Evolutionary conservation across 345 rosid species (phyloP).

Genomic region (Isatis tinctoria): DNA sequence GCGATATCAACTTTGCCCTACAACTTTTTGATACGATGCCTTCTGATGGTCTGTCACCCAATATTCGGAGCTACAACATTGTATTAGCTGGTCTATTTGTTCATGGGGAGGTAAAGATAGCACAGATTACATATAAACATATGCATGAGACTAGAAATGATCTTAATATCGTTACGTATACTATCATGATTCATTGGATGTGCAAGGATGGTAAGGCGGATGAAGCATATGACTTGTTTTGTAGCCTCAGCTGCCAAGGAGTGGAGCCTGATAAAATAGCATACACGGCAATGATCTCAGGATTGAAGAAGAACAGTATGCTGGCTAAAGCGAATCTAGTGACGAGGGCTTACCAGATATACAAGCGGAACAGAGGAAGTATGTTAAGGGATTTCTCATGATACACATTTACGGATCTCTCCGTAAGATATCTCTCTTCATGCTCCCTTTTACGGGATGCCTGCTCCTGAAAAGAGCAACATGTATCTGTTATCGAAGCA

Average conservation of each 20-base stretch:
- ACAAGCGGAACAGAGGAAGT: constrained; percentile 2
- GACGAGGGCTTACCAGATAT: neutral
- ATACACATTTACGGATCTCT: constrained; percentile 42
- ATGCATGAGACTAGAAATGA: constrained; percentile 21
- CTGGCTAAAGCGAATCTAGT: constrained; percentile 4
- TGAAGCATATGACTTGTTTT: constrained; percentile 32
- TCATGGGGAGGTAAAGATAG: constrained; percentile 20
- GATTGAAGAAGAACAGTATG: constrained; percentile 12
- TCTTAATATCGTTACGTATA: constrained; percentile 34
- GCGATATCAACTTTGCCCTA: constrained; percentile 11
- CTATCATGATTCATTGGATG: constrained; percentile 34
- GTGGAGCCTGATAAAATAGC: constrained; percentile 10
- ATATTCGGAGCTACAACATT: constrained; percentile 33
- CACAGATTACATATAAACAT: constrained; percentile 10
- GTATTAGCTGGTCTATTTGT: constrained; percentile 33
- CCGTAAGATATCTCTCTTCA: constrained; percentile 39
- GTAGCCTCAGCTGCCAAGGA: neutral
- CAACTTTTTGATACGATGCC: constrained; percentile 21
- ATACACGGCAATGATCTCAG: constrained; percentile 20
- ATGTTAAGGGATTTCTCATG: constrained; percentile 33
- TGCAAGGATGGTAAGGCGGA: constrained; percentile 31
- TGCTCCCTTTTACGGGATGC: constrained; percentile 63
- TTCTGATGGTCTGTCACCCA: constrained; percentile 28
- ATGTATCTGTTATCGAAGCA: constrained; percentile 29
- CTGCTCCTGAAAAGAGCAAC: constrained; percentile 58